Percentiles rank a stretch among this genome's conserved stretches.
Evolutionary conservation across 1,284 basidiomycete genomes (phyloP).

Genomic region (Clitocybe nebularis): DNA sequence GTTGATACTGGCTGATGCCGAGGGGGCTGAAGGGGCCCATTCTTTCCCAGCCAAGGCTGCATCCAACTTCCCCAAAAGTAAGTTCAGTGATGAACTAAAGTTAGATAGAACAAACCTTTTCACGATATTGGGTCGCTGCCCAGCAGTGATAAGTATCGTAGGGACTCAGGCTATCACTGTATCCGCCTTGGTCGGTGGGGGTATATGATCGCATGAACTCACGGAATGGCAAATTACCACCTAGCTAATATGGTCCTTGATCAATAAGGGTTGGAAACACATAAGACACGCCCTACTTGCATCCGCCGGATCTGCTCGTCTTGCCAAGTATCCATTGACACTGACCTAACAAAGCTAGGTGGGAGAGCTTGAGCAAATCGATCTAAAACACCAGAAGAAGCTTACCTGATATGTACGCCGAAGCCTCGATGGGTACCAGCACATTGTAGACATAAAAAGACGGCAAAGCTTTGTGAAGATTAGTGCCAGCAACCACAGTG

Average conservation of each 20-base stretch:
- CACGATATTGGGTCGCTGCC: slow-evolving; percentile 88
- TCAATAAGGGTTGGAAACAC: no score
- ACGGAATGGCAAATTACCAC: slow-evolving; percentile 81
- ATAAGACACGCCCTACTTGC: slow-evolving; percentile 78
- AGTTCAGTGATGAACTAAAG: no score
- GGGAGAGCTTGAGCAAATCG: slow-evolving; percentile 9
- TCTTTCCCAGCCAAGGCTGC: slow-evolving; percentile 62
- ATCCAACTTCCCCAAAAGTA: slow-evolving; percentile 50
- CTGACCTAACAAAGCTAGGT: slow-evolving; percentile 81
- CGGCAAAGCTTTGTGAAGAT: slow-evolving; percentile 58
- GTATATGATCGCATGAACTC: slow-evolving; percentile 75
- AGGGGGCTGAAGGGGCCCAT: slow-evolving; percentile 69
- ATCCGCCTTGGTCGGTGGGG: slow-evolving; percentile 70
- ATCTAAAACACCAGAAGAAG: slow-evolving; percentile 22
- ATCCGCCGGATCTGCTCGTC: slow-evolving; percentile 87
- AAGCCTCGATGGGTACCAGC: slow-evolving; percentile 87
- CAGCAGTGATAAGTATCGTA: slow-evolving; percentile 88
- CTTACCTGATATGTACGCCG: slow-evolving; percentile 78
- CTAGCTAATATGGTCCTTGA: slow-evolving; percentile 47
- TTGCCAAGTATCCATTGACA: slow-evolving; percentile 96
- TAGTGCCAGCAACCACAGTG: slow-evolving; percentile 7
- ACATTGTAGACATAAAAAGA: slow-evolving; percentile 90
- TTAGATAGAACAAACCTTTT: slow-evolving; percentile 85
- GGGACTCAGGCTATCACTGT: slow-evolving; percentile 62
- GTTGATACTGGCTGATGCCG: slow-evolving; percentile 38